phyloP scores from a whole-genome alignment of 495 filamentous ascomycete genomes.

The Hypoxylon lenormandii region DNA sequence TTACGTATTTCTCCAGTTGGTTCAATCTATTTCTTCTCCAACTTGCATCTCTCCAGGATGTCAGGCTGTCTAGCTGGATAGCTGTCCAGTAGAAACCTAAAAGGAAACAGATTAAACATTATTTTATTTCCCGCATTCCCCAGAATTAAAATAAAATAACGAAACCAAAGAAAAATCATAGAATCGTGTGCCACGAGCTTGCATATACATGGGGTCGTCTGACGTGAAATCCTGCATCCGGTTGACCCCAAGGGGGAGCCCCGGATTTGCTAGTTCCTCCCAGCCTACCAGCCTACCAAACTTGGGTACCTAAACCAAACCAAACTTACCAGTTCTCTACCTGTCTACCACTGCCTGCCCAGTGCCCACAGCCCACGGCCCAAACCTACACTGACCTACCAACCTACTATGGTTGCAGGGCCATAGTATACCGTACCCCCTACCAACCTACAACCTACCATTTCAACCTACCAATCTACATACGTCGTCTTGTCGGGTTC shows the following conservation, averaged over 20 bases:
- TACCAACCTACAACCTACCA: no score
- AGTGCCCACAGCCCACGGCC: no score
- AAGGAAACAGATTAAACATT: slow-evolving; percentile 17
- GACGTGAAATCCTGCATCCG: slow-evolving; percentile 47
- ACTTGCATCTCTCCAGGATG: slow-evolving; percentile 15
- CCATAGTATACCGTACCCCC: no score
- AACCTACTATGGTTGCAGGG: no score
- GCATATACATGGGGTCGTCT: slow-evolving; percentile 46
- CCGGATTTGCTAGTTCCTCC: slow-evolving; percentile 42
- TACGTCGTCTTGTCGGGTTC: slow-evolving; percentile 38
- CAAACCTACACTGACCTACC: no score
- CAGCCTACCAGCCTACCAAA: slow-evolving; percentile 19
- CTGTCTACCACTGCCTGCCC: no score
- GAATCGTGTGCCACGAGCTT: slow-evolving; percentile 35
- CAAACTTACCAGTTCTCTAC: no score
- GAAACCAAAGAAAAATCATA: slow-evolving; percentile 18
- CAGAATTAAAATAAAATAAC: slow-evolving; percentile 30
- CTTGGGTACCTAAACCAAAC: background rate
- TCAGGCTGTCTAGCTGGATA: no score
- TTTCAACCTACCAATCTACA: slow-evolving; percentile 6
- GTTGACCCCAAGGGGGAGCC: slow-evolving; percentile 42
- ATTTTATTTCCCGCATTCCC: slow-evolving; percentile 48
- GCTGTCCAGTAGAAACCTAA: background rate
- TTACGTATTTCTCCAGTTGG: slow-evolving; percentile 1
- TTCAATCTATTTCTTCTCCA: slow-evolving; percentile 6